Conservation (phyloP, 371 early-diverging fungal species). For the Mucor irregularis region DNA sequence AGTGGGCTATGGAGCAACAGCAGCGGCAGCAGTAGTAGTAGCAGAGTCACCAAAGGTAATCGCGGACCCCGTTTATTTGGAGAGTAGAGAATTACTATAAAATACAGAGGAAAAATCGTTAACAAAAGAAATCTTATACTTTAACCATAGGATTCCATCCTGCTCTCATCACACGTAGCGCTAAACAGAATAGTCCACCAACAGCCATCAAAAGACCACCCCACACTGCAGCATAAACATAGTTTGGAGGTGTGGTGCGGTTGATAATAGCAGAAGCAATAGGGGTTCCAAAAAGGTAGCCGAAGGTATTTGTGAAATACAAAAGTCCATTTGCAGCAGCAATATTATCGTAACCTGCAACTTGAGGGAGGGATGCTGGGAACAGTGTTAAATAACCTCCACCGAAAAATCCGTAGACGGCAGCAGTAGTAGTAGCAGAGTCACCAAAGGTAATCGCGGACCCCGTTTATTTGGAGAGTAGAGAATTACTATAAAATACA, state of each 20-base stretch:
- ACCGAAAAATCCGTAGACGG: conserved; percentile 55
- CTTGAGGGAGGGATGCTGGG: conserved; percentile 48
- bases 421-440: too few species aligned
- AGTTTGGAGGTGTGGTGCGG: conserved; percentile 25
- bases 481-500: too few species aligned
- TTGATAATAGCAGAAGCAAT: conserved; percentile 25
- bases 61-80: too few species aligned
- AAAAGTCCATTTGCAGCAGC: conserved; percentile 50
- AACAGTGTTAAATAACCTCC: conserved; percentile 57
- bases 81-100: too few species aligned
- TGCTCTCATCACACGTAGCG: conserved; percentile 27
- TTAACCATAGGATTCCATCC: conserved; percentile 27
- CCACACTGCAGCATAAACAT: conserved; percentile 19
- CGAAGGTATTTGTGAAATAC: neutral
- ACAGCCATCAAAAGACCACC: conserved; percentile 25
- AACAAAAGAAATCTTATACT: too few species aligned
- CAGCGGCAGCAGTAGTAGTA: too few species aligned
- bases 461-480: too few species aligned
- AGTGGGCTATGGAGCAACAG: too few species aligned
- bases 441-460: too few species aligned
- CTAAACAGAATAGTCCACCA: conserved; percentile 24
- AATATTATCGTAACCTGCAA: conserved; percentile 45
- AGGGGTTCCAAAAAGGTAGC: neutral
- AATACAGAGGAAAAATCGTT: too few species aligned
- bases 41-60: too few species aligned